A percentile compares a stretch with the other conserved stretches of the same genome.
phyloP scores from a whole-genome alignment of 2,329 filamentous ascomycete genomes.

The Penicillium nordicum region DNA sequence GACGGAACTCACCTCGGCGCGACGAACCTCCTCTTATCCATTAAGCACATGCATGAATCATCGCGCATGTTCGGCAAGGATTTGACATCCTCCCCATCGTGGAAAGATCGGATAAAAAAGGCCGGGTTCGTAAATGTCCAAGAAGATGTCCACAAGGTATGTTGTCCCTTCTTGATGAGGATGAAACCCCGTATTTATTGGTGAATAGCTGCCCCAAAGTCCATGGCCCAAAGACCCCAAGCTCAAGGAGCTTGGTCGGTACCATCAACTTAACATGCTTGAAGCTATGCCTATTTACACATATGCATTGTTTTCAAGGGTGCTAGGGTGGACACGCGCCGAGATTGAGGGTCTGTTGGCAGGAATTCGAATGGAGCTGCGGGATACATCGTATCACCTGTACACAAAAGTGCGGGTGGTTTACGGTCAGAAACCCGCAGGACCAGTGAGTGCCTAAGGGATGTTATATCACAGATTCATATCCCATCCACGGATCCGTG shows the following conservation, averaged over 20 bases:
- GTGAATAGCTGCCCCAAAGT: slow-evolving; percentile 46
- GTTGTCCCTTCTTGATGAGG: background rate
- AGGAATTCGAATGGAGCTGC: slow-evolving; percentile 38
- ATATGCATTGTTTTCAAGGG: slow-evolving; percentile 39
- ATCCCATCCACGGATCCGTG: background rate
- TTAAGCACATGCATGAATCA: slow-evolving; percentile 30
- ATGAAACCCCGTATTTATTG: background rate
- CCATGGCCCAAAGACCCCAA: slow-evolving; percentile 52
- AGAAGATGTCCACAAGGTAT: slow-evolving; percentile 46
- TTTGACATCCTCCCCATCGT: slow-evolving; percentile 30
- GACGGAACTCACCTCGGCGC: slow-evolving; percentile 30
- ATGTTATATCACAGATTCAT: background rate
- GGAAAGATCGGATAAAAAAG: slow-evolving; percentile 46
- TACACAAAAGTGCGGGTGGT: slow-evolving; percentile 34
- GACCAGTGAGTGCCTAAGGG: background rate
- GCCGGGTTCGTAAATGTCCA: slow-evolving; percentile 55
- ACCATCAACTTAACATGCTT: slow-evolving; percentile 36
- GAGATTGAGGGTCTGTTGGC: slow-evolving; percentile 41
- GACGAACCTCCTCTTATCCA: slow-evolving; percentile 21
- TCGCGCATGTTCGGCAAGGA: slow-evolving; percentile 34
- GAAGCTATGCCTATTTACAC: slow-evolving; percentile 36
- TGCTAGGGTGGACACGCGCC: slow-evolving; percentile 36
- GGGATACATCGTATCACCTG: slow-evolving; percentile 36
- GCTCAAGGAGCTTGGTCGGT: slow-evolving; percentile 52
- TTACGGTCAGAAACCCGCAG: slow-evolving; percentile 28